phyloP scores from a whole-genome alignment of 1,284 basidiomycete genomes.

The Thecaphora frezii region DNA sequence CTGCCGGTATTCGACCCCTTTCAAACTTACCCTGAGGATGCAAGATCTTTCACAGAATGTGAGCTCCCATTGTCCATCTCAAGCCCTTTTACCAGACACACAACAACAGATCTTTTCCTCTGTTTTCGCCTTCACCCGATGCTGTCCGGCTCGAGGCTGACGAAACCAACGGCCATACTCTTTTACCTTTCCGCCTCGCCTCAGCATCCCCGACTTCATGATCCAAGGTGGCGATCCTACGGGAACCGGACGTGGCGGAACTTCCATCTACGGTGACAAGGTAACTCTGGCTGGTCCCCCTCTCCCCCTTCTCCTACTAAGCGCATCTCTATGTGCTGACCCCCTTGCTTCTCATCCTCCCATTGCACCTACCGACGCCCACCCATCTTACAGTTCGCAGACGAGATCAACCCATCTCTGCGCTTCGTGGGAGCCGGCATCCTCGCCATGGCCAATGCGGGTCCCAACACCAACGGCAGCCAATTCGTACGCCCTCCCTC shows the following conservation, averaged over 20 bases:
- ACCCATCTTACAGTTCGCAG: constrained; percentile 72
- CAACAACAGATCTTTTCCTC: no score
- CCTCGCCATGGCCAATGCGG: constrained; percentile 95
- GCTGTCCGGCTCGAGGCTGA: no score
- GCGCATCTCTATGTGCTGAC: no score
- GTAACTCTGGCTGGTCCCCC: constrained; percentile 62
- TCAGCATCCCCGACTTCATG: constrained; percentile 97
- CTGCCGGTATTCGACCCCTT: no score
- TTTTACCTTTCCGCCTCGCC: no score
- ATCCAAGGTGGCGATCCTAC: constrained; percentile 96
- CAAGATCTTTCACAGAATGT: constrained; percentile 9
- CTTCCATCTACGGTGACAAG: constrained; percentile 53
- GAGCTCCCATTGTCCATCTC: not conserved
- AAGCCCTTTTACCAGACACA: no score
- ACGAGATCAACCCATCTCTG: constrained; percentile 81
- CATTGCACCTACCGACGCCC: constrained; percentile 50
- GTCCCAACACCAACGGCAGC: constrained; percentile 86
- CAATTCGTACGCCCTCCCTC: constrained; percentile 68
- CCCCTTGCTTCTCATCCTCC: no score
- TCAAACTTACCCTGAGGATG: no score
- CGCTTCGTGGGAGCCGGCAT: constrained; percentile 94
- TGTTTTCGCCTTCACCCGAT: no score
- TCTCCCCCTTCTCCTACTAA: constrained; percentile 88
- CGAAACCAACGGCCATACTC: not conserved
- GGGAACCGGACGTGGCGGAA: constrained; percentile 96